phyloP scores from a whole-genome alignment of 768 basidiomycete genomes.

The Rhodocollybia butyracea region DNA sequence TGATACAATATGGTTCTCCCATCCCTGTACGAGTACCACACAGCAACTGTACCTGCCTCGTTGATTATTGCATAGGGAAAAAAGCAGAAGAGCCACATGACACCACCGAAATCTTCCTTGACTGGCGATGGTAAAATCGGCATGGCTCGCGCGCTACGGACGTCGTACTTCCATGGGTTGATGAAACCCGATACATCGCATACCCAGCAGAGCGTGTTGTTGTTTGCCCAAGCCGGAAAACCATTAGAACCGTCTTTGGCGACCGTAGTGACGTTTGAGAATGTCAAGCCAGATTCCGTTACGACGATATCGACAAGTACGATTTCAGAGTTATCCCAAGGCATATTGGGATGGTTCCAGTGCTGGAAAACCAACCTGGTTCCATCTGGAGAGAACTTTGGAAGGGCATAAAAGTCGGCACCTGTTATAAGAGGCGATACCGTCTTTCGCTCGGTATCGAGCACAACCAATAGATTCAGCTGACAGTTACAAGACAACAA shows the following conservation, averaged over 20 bases:
- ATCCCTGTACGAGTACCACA: conserved; percentile 28
- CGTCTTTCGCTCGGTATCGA: conserved; percentile 44
- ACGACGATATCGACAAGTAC: conserved; percentile 35
- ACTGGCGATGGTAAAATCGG: conserved; percentile 10
- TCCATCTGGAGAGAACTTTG: conserved; percentile 52
- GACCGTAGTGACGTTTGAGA: conserved; percentile 29
- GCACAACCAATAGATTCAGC: conserved; percentile 52
- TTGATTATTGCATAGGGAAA: conserved; percentile 22
- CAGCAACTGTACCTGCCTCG: conserved; percentile 17
- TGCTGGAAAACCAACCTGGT: conserved; percentile 48
- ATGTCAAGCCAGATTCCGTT: background rate
- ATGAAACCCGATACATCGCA: conserved; percentile 49
- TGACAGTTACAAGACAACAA: too few species aligned
- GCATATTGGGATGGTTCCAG: conserved; percentile 66
- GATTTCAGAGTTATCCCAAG: conserved; percentile 54
- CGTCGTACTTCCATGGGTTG: conserved; percentile 47
- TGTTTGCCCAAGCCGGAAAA: conserved; percentile 44
- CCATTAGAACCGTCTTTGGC: conserved; percentile 38
- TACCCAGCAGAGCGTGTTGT: conserved; percentile 44
- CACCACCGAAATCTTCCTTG: conserved; percentile 21
- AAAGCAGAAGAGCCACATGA: conserved; percentile 14
- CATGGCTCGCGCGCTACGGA: background rate
- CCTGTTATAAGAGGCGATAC: conserved; percentile 47
- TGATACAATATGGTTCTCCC: conserved; percentile 26
- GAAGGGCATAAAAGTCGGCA: conserved; percentile 68